phyloP scores from a whole-genome alignment of 1,139 yeast species.

The Dujonia santamariae region DNA sequence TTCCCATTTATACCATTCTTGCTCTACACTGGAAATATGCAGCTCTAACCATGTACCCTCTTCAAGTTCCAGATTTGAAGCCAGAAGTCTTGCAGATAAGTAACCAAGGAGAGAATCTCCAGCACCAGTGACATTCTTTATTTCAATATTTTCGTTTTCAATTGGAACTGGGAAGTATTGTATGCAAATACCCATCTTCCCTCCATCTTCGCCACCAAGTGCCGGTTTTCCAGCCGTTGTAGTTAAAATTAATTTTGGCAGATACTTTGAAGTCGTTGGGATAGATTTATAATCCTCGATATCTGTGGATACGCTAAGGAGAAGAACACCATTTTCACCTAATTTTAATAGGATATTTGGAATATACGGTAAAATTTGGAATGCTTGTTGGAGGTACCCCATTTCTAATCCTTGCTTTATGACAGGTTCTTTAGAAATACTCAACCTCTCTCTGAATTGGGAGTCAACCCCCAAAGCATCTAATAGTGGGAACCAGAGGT shows the following conservation, averaged over 20 bases:
- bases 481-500: constrained; percentile 71
- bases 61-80: constrained; percentile 12
- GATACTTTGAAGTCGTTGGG: constrained; percentile 33
- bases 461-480: constrained; percentile 58
- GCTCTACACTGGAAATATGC: constrained; percentile 22
- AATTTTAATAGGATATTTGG: constrained; percentile 68
- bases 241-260: constrained; percentile 23
- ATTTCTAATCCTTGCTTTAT: constrained; percentile 24
- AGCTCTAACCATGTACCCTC: constrained; percentile 21
- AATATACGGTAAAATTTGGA: constrained; percentile 68
- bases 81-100: constrained; percentile 28
- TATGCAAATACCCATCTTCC: constrained; percentile 49
- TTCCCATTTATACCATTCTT: constrained; percentile 32
- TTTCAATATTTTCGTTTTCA: constrained; percentile 25
- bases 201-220: constrained; percentile 15
- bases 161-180: constrained; percentile 60
- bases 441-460: constrained; percentile 38
- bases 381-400: constrained; percentile 68
- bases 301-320: constrained; percentile 33
- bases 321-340: constrained; percentile 62
- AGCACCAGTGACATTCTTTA: constrained; percentile 65
- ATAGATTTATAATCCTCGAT: constrained; percentile 30
- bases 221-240: constrained; percentile 16
- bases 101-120: constrained; percentile 70
- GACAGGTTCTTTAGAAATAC: constrained; percentile 19